Evolutionary conservation across 2,329 filamentous ascomycete genomes (phyloP).

Genomic region (Epichloe elymi): DNA sequence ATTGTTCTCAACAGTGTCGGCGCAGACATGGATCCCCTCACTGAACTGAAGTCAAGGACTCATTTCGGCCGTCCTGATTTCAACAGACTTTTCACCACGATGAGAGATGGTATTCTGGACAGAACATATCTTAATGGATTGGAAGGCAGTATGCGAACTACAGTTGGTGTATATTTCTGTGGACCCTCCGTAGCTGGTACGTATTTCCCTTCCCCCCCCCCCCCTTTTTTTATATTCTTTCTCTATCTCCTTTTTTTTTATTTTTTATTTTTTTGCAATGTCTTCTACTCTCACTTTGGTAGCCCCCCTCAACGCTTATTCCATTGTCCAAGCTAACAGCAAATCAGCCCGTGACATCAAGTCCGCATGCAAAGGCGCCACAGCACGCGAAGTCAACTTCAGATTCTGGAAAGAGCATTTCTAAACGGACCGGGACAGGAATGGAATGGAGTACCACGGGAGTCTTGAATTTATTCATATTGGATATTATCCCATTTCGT

Average conservation of each 20-base stretch:
- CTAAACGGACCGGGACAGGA: constrained; percentile 20
- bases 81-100: constrained; percentile 59
- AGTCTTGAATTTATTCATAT: neutral
- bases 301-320: neutral
- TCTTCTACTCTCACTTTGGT: too few species aligned
- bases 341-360: constrained; percentile 66
- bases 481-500: neutral
- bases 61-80: constrained; percentile 96
- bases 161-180: constrained; percentile 96
- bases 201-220: neutral
- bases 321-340: neutral
- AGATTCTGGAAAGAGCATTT: constrained; percentile 99
- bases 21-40: constrained; percentile 75
- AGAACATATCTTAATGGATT: constrained; percentile 75
- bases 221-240: too few species aligned
- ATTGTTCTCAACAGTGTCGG: constrained; percentile 95
- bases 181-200: constrained; percentile 61
- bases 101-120: constrained; percentile 80
- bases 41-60: constrained; percentile 76
- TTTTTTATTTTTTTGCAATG: neutral
- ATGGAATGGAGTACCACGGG: neutral
- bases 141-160: constrained; percentile 62
- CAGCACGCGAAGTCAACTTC: constrained; percentile 71
- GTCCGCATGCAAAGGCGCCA: constrained; percentile 61
- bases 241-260: too few species aligned